These are phyloP conservation scores for Tricholomella constricta DNA, from an alignment of 768 basidiomycete genomes.

Conservation along the genomic window DNA sequence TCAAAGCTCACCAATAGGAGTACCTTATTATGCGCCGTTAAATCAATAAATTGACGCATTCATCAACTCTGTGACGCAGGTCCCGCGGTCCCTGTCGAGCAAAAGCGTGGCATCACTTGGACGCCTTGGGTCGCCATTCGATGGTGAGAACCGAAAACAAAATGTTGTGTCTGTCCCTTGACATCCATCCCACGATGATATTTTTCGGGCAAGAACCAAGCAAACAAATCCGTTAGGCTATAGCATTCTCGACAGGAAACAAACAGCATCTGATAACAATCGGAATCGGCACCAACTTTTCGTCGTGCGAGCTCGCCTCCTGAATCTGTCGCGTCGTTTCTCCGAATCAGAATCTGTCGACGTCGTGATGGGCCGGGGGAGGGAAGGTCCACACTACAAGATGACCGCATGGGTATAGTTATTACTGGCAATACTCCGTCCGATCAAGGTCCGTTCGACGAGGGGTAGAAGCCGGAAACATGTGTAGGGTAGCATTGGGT, in stretches of 20 bases:
- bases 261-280: slow-evolving; percentile 8
- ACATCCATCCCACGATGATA: background rate
- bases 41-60: background rate
- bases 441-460: slow-evolving; percentile 9
- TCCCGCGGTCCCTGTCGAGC: background rate
- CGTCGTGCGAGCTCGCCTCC: background rate
- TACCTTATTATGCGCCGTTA: background rate
- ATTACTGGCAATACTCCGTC: slow-evolving; percentile 5
- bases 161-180: background rate
- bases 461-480: slow-evolving; percentile 5
- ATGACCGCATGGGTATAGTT: slow-evolving; percentile 6
- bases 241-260: background rate
- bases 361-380: background rate
- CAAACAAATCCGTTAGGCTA: background rate
- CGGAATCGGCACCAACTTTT: background rate
- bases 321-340: background rate
- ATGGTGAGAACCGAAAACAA: background rate
- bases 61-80: background rate
- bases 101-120: background rate
- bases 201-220: background rate
- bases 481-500: background rate
- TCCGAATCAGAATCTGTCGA: slow-evolving; percentile 5
- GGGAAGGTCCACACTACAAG: background rate
- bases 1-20: background rate
- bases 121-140: background rate